phyloP scores from a whole-genome alignment of 192 early-diverging fungal genomes.

The Backusella morwellensis region DNA sequence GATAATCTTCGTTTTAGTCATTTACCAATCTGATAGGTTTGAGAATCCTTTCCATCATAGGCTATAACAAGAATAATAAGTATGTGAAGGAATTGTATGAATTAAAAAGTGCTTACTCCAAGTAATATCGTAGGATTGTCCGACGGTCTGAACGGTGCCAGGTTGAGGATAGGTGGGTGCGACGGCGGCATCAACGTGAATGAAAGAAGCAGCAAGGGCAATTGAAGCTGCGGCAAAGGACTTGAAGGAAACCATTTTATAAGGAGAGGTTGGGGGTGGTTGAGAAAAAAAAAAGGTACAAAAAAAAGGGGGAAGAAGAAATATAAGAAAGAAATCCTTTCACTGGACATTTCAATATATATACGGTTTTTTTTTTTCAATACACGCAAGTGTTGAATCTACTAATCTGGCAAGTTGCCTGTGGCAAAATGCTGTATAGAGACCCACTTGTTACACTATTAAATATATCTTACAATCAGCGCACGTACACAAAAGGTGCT shows the following conservation, averaged over 20 bases:
- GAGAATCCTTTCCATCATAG: slow-evolving; percentile 3
- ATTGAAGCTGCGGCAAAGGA: slow-evolving; percentile 1
- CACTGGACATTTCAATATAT: not conserved
- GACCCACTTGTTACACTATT: not conserved
- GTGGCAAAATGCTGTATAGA: slow-evolving; percentile 6
- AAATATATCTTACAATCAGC: not conserved
- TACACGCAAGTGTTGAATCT: not conserved
- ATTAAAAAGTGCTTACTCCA: slow-evolving; percentile 33
- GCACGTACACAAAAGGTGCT: not conserved
- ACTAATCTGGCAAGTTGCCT: slow-evolving; percentile 4
- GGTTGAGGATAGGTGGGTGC: slow-evolving; percentile 28
- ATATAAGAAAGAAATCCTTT: not conserved
- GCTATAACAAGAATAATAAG: not conserved
- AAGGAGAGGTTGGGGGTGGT: slow-evolving; percentile 7
- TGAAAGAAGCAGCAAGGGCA: slow-evolving; percentile 14
- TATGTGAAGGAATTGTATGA: not conserved
- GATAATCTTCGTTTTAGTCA: not conserved
- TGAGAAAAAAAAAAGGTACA: not conserved
- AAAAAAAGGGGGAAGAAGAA: not conserved
- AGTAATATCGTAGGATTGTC: slow-evolving; percentile 18
- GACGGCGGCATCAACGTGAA: slow-evolving; percentile 18
- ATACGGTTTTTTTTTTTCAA: not conserved
- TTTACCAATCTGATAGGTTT: slow-evolving; percentile 8
- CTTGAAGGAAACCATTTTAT: slow-evolving; percentile 11
- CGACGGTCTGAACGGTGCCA: slow-evolving; percentile 20